Evolutionary conservation across 202 grass and related monocot species (phyloP).

Genomic region (Saccharum hybrid): DNA sequence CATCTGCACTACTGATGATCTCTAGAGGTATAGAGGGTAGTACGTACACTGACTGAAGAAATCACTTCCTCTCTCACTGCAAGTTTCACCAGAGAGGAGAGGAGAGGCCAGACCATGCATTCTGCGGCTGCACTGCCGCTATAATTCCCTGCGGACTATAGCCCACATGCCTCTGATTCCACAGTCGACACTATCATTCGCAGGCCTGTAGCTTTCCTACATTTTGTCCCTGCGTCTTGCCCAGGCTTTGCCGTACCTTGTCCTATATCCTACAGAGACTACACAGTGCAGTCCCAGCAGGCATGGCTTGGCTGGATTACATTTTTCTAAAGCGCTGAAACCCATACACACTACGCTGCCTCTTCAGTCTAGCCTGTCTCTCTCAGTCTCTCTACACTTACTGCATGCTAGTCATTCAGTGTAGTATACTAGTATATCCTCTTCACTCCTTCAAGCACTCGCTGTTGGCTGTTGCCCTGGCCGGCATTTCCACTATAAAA

Average conservation of each 20-base stretch:
- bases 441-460: conserved; percentile 28
- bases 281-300: conserved; percentile 25
- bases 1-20: no score
- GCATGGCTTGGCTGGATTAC: conserved; percentile 48
- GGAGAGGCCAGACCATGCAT: conserved; percentile 22
- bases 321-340: conserved; percentile 70
- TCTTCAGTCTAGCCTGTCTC: no score
- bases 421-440: conserved; percentile 30
- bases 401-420: conserved; percentile 35
- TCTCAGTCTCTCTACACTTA: background rate
- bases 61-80: background rate
- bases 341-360: conserved; percentile 51
- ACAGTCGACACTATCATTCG: conserved; percentile 73
- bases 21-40: background rate
- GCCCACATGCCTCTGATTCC: conserved; percentile 61
- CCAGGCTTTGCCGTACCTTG: conserved; percentile 63
- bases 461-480: background rate
- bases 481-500: conserved; percentile 40
- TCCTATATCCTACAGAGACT: background rate
- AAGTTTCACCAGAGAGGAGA: background rate
- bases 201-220: conserved; percentile 59
- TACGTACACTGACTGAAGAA: conserved; percentile 9
- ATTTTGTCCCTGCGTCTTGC: conserved; percentile 59
- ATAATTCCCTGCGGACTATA: conserved; percentile 65
- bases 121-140: conserved; percentile 28